Percentiles rank a stretch among this genome's conserved stretches.
phyloP scores from a whole-genome alignment of 148 eudicot genomes.

The Heliamphora exappendiculata region DNA sequence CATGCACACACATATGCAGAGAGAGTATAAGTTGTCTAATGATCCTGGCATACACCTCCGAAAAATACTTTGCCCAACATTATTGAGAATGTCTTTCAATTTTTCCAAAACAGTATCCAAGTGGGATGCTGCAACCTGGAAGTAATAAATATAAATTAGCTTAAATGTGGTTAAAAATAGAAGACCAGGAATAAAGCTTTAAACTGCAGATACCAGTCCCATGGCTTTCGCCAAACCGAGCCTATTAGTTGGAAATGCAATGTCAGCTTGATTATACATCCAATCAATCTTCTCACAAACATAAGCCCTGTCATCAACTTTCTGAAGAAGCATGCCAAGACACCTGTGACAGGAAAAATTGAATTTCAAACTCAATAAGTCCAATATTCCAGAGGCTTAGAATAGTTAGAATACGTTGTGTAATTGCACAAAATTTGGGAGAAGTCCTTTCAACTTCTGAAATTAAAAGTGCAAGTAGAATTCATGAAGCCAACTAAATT shows the following conservation, averaged over 20 bases:
- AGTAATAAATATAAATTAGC: conserved; percentile 7
- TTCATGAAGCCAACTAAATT: not conserved
- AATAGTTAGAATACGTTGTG: not conserved
- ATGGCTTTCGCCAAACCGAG: conserved; percentile 97
- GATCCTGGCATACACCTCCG: conserved; percentile 48
- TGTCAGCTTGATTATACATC: conserved; percentile 79
- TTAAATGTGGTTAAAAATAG: conserved; percentile 4
- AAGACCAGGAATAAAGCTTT: conserved; percentile 3
- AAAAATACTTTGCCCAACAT: conserved; percentile 72
- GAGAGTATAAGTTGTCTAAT: not conserved
- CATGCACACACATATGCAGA: not conserved
- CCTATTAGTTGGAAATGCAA: conserved; percentile 74
- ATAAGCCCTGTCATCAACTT: conserved; percentile 75
- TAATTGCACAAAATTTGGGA: not conserved
- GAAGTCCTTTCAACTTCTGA: not conserved
- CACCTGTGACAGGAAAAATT: conserved; percentile 43
- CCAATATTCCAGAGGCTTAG: not conserved
- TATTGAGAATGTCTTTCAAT: conserved; percentile 79
- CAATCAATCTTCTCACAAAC: conserved; percentile 82
- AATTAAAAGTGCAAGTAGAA: not conserved
- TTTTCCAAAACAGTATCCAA: conserved; percentile 95
- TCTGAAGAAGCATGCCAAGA: conserved; percentile 87
- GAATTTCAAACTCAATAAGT: not conserved
- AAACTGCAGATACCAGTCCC: conserved; percentile 63
- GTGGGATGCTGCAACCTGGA: conserved; percentile 92